Evolutionary conservation across 2,329 filamentous ascomycete species (phyloP).

Genomic region (Neocatenulostroma microsporum): DNA sequence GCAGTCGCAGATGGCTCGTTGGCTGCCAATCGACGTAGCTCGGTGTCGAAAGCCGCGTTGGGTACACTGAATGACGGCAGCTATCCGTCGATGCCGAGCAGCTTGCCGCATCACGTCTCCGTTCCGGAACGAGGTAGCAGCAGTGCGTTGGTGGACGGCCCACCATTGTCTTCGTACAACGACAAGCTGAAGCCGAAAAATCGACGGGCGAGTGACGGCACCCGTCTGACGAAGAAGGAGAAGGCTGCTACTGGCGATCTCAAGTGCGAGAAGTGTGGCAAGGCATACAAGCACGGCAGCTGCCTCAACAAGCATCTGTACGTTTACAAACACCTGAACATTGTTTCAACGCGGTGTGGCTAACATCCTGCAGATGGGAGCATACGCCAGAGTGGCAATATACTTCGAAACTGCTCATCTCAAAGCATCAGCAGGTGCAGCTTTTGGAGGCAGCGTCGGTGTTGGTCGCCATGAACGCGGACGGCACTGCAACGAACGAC

Average conservation of each 20-base stretch:
- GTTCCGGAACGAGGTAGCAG: conserved; percentile 30
- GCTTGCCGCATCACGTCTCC: conserved; percentile 49
- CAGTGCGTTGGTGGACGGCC: conserved; percentile 60
- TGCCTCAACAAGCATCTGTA: conserved; percentile 99
- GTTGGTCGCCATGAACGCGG: conserved; percentile 76
- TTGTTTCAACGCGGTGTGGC: neutral
- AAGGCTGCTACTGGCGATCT: conserved; percentile 77
- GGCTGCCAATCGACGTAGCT: conserved; percentile 55
- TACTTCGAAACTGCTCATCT: conserved; percentile 96
- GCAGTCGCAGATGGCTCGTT: conserved; percentile 56
- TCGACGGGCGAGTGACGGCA: conserved; percentile 73
- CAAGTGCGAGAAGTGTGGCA: conserved; percentile 95
- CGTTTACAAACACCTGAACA: conserved; percentile 44
- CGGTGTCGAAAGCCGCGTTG: conserved; percentile 55
- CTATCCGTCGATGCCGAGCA: conserved; percentile 56
- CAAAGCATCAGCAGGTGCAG: conserved; percentile 98
- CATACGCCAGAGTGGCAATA: conserved; percentile 97
- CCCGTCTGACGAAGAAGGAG: conserved; percentile 72
- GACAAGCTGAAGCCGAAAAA: conserved; percentile 47
- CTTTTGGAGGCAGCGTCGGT: conserved; percentile 95
- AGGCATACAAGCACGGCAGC: conserved; percentile 99
- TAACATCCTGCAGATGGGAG: conserved; percentile 69
- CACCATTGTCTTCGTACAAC: conserved; percentile 47
- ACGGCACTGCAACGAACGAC: conserved; percentile 56
- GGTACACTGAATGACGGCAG: conserved; percentile 47